Evolutionary conservation across 2,329 filamentous ascomycete species (phyloP).

Genomic region (Aureobasidium pullulans): DNA sequence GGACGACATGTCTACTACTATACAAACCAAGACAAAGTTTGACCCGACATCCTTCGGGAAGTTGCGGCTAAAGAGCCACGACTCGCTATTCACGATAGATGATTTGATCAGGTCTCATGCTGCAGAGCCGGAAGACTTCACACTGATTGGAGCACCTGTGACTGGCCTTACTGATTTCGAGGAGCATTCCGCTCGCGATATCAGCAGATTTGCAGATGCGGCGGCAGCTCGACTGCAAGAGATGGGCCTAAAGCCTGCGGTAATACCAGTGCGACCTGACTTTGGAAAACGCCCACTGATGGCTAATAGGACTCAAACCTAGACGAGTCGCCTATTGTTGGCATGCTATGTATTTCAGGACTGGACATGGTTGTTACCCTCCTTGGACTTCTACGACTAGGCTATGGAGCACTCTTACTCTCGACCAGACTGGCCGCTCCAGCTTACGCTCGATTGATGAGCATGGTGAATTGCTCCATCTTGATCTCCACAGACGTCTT

Average conservation of each 20-base stretch:
- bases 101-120: constrained; percentile 27
- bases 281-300: constrained; percentile 8
- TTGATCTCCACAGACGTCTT: constrained; percentile 23
- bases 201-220: constrained; percentile 24
- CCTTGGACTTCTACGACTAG: constrained; percentile 48
- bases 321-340: constrained; percentile 34
- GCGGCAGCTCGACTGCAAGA: constrained; percentile 21
- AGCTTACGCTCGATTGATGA: constrained; percentile 43
- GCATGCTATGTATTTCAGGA: constrained; percentile 46
- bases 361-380: constrained; percentile 49
- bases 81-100: constrained; percentile 23
- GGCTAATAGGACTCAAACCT: constrained; percentile 16
- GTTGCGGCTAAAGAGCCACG: constrained; percentile 6
- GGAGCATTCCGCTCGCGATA: constrained; percentile 22
- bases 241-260: constrained; percentile 23
- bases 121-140: constrained; percentile 22
- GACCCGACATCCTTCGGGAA: constrained; percentile 5
- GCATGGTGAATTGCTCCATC: constrained; percentile 31
- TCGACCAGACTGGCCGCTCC: constrained; percentile 47
- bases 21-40: not conserved
- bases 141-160: constrained; percentile 26
- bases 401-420: constrained; percentile 48
- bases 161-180: constrained; percentile 24
- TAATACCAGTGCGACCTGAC: constrained; percentile 14
- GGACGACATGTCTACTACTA: not conserved